phyloP scores from a whole-genome alignment of 225 moss, liverwort and hornwort genomes.

The Polytrichum formosum region DNA sequence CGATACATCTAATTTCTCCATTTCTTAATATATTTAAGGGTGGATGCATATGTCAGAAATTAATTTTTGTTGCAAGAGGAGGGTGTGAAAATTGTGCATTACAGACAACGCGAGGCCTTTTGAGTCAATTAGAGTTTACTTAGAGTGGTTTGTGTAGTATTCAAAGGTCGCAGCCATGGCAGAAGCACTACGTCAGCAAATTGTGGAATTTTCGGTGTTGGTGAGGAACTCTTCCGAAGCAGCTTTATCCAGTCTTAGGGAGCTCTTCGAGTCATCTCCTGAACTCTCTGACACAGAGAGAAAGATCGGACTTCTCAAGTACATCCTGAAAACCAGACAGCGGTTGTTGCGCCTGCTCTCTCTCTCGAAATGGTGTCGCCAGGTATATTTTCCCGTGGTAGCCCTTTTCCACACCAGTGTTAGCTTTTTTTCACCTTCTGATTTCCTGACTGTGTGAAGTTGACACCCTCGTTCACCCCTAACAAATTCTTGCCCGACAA shows the following conservation, averaged over 20 bases:
- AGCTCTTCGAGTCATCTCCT: conserved; percentile 66
- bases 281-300: conserved; percentile 93
- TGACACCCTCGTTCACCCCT: background rate
- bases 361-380: conserved; percentile 95
- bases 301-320: conserved; percentile 90
- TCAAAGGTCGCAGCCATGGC: conserved; percentile 49
- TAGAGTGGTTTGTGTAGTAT: conserved; percentile 18
- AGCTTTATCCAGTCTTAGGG: conserved; percentile 66
- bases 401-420: background rate
- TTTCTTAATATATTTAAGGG: background rate
- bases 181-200: conserved; percentile 70
- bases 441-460: background rate
- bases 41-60: background rate
- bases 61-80: background rate
- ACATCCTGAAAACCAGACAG: conserved; percentile 79
- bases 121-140: conserved; percentile 4
- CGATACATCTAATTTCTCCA: background rate
- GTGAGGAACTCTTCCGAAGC: conserved; percentile 81
- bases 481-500: background rate
- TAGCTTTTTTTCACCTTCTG: background rate
- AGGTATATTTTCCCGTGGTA: conserved; percentile 39
- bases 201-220: conserved; percentile 82
- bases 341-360: conserved; percentile 89
- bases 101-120: background rate
- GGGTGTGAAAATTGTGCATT: background rate